Conservation (phyloP, 2,329 filamentous ascomycete genomes). For the Fusarium sp. region DNA sequence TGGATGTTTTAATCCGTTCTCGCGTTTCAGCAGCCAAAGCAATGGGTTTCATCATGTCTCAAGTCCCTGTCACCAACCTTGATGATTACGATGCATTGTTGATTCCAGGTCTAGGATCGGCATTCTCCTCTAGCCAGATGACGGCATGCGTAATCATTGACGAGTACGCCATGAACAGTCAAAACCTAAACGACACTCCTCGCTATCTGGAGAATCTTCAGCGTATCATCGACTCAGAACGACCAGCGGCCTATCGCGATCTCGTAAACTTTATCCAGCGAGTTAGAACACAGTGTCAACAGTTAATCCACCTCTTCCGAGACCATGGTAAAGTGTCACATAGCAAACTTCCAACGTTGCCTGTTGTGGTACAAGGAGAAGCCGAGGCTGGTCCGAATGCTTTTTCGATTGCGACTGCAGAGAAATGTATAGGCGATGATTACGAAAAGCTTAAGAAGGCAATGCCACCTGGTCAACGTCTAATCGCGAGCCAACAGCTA, state of each 20-base stretch:
- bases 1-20: slow-evolving; percentile 88
- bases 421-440: slow-evolving; percentile 87
- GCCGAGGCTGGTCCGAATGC: slow-evolving; percentile 90
- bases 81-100: slow-evolving; percentile 75
- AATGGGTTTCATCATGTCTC: slow-evolving; percentile 84
- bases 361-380: slow-evolving; percentile 94
- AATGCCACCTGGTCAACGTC: slow-evolving; percentile 88
- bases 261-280: slow-evolving; percentile 91
- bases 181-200: slow-evolving; percentile 55
- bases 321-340: slow-evolving; percentile 87
- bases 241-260: slow-evolving; percentile 87
- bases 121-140: slow-evolving; percentile 88
- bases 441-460: slow-evolving; percentile 89
- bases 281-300: slow-evolving; percentile 90
- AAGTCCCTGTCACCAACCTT: slow-evolving; percentile 74
- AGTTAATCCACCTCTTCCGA: slow-evolving; percentile 89
- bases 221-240: slow-evolving; percentile 82
- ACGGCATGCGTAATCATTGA: slow-evolving; percentile 87
- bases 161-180: slow-evolving; percentile 80
- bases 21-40: slow-evolving; percentile 89
- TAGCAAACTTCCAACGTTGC: slow-evolving; percentile 81
- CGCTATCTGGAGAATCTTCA: slow-evolving; percentile 76
- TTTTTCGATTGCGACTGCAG: slow-evolving; percentile 88
- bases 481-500: slow-evolving; percentile 84
- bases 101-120: slow-evolving; percentile 75